Base-by-base conservation (phyloP, 2,329 filamentous ascomycete species). In the Ilyonectria mors-panacis region DNA sequence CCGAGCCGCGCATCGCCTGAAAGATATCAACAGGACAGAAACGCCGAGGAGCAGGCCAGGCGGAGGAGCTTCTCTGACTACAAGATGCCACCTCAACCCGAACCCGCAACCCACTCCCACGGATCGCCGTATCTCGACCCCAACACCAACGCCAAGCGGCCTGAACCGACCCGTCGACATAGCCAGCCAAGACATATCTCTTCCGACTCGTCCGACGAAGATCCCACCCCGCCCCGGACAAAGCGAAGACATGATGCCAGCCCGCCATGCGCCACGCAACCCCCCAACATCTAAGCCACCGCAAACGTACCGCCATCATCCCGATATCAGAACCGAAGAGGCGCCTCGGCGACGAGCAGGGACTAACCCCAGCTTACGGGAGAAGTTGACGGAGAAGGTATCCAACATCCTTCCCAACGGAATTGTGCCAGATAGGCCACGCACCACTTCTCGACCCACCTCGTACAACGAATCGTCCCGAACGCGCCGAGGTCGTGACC, bases 1-100 rank as follows among this genome's bases (percentile, higher is more conserved):
- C 73, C 76, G 62, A 73, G 70, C 44, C 78, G 79, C 63, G 72
- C 80, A 37, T 80, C 79, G 6, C 77, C 81, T 12, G 80, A 82
- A 42, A 75, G 76, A 61, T 72, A 76, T 35, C 79, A 79, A 50
- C 80, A 80, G 39, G 79, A 80, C 30, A 79, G 80, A 33, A 79
- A 82, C 7, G 76, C 81, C 9, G 84, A 85, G 17, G 81, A 82
- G 17, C 76, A 81, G n/a, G 77, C 74, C 13, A 81, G 84, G 44
- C 81, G 86, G 44, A 81, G 84, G 62, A 88, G 86, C 76, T 85
- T 86, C 74, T 87, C 86, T 3, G 87, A 88, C 63, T 82, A 84
- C 58, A 83, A 83, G 2, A 80, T 79, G 2, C 80, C 81, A 1
- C 78, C 78, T 2, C 73, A 79, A 19, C 74, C 81, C 15, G 75